Percentiles rank a stretch among this genome's conserved stretches.
phyloP scores from a whole-genome alignment of 23 red algal genomes.

The Pyropia haitanensis region DNA sequence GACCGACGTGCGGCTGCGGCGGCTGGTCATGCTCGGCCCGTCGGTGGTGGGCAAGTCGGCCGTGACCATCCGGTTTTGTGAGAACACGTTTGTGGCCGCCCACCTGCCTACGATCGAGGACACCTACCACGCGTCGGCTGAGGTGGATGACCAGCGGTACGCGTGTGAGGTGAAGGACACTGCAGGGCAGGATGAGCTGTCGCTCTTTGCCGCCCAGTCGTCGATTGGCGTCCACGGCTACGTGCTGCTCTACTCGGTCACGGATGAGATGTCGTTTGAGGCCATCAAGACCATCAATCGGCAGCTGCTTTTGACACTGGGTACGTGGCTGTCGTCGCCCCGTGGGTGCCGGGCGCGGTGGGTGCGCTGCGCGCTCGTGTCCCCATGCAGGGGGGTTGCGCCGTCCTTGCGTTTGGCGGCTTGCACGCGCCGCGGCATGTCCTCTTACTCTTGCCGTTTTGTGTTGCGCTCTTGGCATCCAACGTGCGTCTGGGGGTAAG shows the following conservation, averaged over 20 bases:
- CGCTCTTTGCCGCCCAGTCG: slow-evolving; percentile 61
- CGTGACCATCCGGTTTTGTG: slow-evolving; percentile 54
- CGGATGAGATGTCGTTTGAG: slow-evolving; percentile 57
- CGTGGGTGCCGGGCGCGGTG: no score
- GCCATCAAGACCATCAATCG: slow-evolving; percentile 58
- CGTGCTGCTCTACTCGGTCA: slow-evolving; percentile 74
- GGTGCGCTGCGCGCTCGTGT: no score
- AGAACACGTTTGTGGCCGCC: slow-evolving; percentile 60
- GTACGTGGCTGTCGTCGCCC: background rate
- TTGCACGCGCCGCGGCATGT: no score
- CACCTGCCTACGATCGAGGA: slow-evolving; percentile 94
- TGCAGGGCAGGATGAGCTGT: slow-evolving; percentile 89
- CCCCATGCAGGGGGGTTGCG: no score
- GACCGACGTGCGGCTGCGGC: background rate
- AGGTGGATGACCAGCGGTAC: slow-evolving; percentile 45
- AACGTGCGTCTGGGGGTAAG: no score
- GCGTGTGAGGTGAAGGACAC: slow-evolving; percentile 70
- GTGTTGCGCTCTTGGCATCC: no score
- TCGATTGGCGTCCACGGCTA: slow-evolving; percentile 90
- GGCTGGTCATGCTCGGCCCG: slow-evolving; percentile 72
- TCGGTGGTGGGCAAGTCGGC: slow-evolving; percentile 83
- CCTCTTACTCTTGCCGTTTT: no score
- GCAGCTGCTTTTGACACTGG: slow-evolving; percentile 61
- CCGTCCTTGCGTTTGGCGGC: no score
- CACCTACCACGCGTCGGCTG: slow-evolving; percentile 33